Base-by-base conservation (phyloP, 2,329 filamentous ascomycete species). In the Aspergillus costaricaensis region DNA sequence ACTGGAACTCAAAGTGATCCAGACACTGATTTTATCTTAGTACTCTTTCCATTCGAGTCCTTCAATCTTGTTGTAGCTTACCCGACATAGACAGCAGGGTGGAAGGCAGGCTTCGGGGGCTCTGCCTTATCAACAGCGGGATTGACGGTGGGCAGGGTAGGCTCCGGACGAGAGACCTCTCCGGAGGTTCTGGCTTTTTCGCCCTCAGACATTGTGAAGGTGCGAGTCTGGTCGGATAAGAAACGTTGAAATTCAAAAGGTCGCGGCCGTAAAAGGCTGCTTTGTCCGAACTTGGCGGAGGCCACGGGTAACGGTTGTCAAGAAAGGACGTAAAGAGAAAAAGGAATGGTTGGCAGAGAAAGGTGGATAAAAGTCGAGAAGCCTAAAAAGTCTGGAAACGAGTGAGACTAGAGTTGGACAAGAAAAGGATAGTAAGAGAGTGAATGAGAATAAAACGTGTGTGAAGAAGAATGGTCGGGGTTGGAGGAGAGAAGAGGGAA, bases 1-100 rank as follows among this genome's bases (percentile, higher is more conserved):
- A 71, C 90, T 91, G 47, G 92, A 96, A 73, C 91, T 96, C 77
- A 97, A 84, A 61, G 88, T 82, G 74, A 99, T 98, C 95, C 95
- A 99, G 69, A 88, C 83, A 71, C 93, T 96, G 77, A 25, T 9
- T 21, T 25, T 12, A 27, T 27, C 47, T 73, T 58, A 72, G 67
- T 59, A 55, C 36, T 36, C 17, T 23, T 9, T 19, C 39, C 30
- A 7, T 5, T 44, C 0, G 2, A 41, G 41, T 43, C 25, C 9
- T 12, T 54, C 30, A 36, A 12, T 36, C 32, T 14, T 41, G 36
- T 17, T 27, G 48, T 36, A 9, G 65, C 76, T 74, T 78, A 87
- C 85, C 80, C 81, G 72, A 97, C 91, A 79, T 97, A 97, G 77
- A 96, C 80, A n/a, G 90, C 87, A 61, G 93, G 89, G 74, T 94